Evolutionary conservation across 1,284 basidiomycete species (phyloP), one percentile per base, ranked within the genome.

Genomic region (Sanguinoderma infundibulare): DNA sequence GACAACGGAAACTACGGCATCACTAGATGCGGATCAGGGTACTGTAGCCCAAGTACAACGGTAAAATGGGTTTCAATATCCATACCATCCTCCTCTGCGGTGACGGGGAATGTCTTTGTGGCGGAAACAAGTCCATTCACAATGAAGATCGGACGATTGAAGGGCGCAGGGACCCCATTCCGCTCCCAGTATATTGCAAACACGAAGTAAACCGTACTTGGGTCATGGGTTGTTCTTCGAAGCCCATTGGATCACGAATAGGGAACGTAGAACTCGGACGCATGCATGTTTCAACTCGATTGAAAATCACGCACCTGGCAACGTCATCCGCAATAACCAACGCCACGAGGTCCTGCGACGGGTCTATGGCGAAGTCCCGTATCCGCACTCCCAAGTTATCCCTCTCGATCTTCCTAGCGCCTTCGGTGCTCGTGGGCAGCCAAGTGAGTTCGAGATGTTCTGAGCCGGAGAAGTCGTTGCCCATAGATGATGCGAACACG

Each of bases 331-430:
- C 28, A 30, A 42, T 7, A 9, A 87, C 71, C 5, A 84, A 64
- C 2, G 80, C 78, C 42, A 89, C 74, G 50, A 89, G 67, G 66
- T 88, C 84, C 67, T 87, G 86, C 0, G 82, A 79, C 0, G 87
- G 86, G 64, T 88, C 87, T n/a, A 87, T 82, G 0, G 83, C 86
- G 61, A 89, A 87, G 67, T 88, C 86, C 42, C 82, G 75, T 40
- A 79, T 76, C 12, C 72, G 59, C 6, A 86, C 57, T 0, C 79
- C 80, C 1, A 85, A 42, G 44, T 84, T 78, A 0, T 78, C 71
- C 22, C 73, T 66, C 1, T 75, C 69, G 14, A 77, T 50, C 14
- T 61, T 67, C 9, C 55, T 62, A 1, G 70, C 72, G 1, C 44
- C 38, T 10, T 65, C 47, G 1, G 56, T 47, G 14, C 66, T 47